Base-by-base conservation (phyloP, 257 asterid species). In the Gardenia jasminoides region DNA sequence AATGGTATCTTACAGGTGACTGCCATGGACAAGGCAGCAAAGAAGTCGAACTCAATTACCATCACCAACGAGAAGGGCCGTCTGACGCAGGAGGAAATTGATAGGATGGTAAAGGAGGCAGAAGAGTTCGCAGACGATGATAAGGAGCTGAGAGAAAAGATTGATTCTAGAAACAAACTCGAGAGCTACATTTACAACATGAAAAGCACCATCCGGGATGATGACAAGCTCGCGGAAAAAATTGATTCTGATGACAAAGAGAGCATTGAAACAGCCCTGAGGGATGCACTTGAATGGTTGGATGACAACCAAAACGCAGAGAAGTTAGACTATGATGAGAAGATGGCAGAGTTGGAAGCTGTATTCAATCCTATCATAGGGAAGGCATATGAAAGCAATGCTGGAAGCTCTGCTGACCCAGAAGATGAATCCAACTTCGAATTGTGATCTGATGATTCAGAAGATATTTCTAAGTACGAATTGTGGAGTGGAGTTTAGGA, bases 281-380 rank as follows among this genome's bases (percentile, higher is more conserved):
- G 90, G 75, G 98, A 92, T 76, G 97, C 97, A 9, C 88, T 93
- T 13, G 97, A 89, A 67, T 93, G 94, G 96, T 69, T 92, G 88
- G 98, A 93, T 12, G 97, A 92, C 13, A 93, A 90, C 65, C 94
- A 90, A 83, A 90, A 33, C 0, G 92, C 92, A 2, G 97, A 93
- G 88, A 91, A 93, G 87, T 97, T 90, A 74, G 96, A 92, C 30
- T 91, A 80, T 0, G 95, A 91, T 0, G 95, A 92, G 79, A 91
- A 91, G 92, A 82, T 91, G 59, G 91, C 91, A 87, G 97, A 93
- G 83, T 93, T 93, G 0, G 97, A 93, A 75, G 92, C 91, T 0
- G 91, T 87, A 19, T 93, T 97, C 79, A 91, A 93, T 70, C 97
- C 97, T 0, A 85, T 93, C 65, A 72, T 93, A 61, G 84, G 89